A percentile compares a stretch with the other conserved stretches of the same genome.
These are phyloP conservation scores for Lantana camara DNA, from an alignment of 257 asterid species.

Conservation along the genomic window DNA sequence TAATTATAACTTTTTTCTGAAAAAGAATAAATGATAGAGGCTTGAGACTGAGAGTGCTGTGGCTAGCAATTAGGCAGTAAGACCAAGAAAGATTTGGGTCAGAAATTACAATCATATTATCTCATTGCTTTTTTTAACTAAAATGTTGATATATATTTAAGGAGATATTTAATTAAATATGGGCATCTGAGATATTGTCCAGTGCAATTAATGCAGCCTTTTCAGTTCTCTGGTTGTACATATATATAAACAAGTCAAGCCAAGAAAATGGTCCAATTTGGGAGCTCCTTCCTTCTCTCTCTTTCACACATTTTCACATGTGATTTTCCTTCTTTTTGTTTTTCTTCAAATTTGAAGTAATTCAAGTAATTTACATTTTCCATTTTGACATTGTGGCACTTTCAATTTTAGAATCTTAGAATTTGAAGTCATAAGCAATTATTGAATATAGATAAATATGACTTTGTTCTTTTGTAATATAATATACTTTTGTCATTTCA, in stretches of 20 bases:
- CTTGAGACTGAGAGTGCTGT: not conserved
- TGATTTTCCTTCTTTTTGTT: slow-evolving; percentile 2
- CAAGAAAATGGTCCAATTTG: slow-evolving; percentile 24
- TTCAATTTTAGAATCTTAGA: too few species aligned
- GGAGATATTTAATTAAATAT: too few species aligned
- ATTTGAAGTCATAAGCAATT: too few species aligned
- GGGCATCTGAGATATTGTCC: slow-evolving; percentile 27
- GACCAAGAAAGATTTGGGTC: slow-evolving; percentile 33
- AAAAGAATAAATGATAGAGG: not conserved
- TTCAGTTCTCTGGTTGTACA: not conserved
- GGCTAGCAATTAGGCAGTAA: slow-evolving; percentile 23
- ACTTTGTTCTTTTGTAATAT: too few species aligned
- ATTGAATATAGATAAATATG: too few species aligned
- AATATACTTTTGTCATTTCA: too few species aligned
- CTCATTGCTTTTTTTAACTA: too few species aligned
- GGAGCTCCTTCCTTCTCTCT: not conserved
- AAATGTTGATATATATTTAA: too few species aligned
- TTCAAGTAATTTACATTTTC: too few species aligned
- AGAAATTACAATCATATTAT: slow-evolving; percentile 25
- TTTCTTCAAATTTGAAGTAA: not conserved
- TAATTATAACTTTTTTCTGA: too few species aligned
- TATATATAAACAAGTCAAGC: not conserved
- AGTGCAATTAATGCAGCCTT: slow-evolving; percentile 32
- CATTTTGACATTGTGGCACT: not conserved
- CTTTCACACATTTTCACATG: slow-evolving; percentile 9